Evolutionary conservation across 208 protist genomes (phyloP), one percentile per base, ranked within the genome.

Genomic region (Tritrichomonas foetus): DNA sequence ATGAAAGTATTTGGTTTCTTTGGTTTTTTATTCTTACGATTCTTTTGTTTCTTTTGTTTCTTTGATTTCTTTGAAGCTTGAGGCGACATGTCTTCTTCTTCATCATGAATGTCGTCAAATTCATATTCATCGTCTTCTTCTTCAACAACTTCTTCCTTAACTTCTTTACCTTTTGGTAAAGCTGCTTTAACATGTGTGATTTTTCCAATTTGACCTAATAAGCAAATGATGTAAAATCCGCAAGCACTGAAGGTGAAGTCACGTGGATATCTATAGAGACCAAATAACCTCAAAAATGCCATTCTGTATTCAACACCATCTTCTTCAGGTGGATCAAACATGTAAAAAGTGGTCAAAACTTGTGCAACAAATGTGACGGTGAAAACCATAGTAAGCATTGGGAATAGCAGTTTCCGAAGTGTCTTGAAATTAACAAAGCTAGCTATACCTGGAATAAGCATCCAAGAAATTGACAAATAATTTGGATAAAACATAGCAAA

Each of bases 391-490:
- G 78, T 53, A 20, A 89, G 25, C 8, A 89, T 39, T 89, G 41
- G 44, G 47, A 89, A 89, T 8, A 89, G 44, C 14, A 89, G 13
- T 47, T 57, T 5, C 3, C 39, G 25, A 25, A 36, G 8, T 22
- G 41, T 50, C 27, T 57, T 53, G 30, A 89, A n/a, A 9, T 53
- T n/a, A 14, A 57, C 44, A 36, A 89, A 89, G 33, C 47, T 2
- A 39, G 78, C 47, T 8, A 89, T 89, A 27, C 14, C 53, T 20
- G 47, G 14, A 36, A 89, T 89, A 20, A 89, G 25, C 20, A 89
- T 89, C 78, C 78, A 89, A 11, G n/a, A 33, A 41, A 89, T 27
- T n/a, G 78, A 89, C 11, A 89, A n/a, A 50, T 89, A 89, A 50
- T 47, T 53, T 39, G 47, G 41, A 50, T 55, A 89, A 39, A 55